Percentiles rank a stretch among this genome's conserved stretches.
These are phyloP conservation scores for Saccharomycopsis fodiens DNA, from an alignment of 805 yeast genomes.

Conservation along the genomic window DNA sequence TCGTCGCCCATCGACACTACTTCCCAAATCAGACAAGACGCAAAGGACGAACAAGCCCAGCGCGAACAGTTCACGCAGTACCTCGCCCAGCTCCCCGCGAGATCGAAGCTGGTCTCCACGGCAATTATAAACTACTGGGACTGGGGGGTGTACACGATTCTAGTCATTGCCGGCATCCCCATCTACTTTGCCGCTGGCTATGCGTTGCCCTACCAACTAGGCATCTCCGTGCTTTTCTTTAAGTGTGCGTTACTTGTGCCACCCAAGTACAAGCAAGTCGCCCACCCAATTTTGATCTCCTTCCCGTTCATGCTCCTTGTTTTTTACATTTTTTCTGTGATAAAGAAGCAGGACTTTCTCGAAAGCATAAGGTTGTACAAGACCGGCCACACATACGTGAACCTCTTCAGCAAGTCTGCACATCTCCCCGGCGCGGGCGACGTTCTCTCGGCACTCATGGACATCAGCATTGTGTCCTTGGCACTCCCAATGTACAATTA, in stretches of 20 bases:
- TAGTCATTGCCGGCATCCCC: conserved; percentile 52
- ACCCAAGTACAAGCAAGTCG: conserved; percentile 38
- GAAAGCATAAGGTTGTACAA: conserved; percentile 47
- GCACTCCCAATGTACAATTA: conserved; percentile 74
- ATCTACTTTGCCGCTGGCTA: conserved; percentile 51
- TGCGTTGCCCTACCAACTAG: conserved; percentile 54
- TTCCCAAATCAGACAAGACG: conserved; percentile 11
- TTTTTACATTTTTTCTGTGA: conserved; percentile 52
- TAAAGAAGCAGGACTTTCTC: conserved; percentile 39
- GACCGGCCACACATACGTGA: conserved; percentile 61
- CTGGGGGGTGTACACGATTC: conserved; percentile 39
- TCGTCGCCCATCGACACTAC: neutral
- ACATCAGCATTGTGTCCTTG: conserved; percentile 66
- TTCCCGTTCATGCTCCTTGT: conserved; percentile 58
- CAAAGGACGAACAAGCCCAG: conserved; percentile 17
- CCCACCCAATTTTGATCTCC: conserved; percentile 68
- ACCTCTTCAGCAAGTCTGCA: conserved; percentile 32
- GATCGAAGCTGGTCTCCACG: conserved; percentile 28
- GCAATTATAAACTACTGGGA: conserved; percentile 42
- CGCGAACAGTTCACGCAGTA: conserved; percentile 16
- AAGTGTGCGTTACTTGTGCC: conserved; percentile 40
- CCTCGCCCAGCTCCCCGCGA: conserved; percentile 18
- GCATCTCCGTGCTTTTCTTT: conserved; percentile 52
- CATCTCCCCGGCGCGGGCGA: conserved; percentile 74
- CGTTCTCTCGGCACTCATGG: conserved; percentile 61